Percentiles rank a stretch among this genome's conserved stretches.
These are phyloP conservation scores for Annulohypoxylon bovei DNA, from an alignment of 495 filamentous ascomycete species.

Conservation along the genomic window DNA sequence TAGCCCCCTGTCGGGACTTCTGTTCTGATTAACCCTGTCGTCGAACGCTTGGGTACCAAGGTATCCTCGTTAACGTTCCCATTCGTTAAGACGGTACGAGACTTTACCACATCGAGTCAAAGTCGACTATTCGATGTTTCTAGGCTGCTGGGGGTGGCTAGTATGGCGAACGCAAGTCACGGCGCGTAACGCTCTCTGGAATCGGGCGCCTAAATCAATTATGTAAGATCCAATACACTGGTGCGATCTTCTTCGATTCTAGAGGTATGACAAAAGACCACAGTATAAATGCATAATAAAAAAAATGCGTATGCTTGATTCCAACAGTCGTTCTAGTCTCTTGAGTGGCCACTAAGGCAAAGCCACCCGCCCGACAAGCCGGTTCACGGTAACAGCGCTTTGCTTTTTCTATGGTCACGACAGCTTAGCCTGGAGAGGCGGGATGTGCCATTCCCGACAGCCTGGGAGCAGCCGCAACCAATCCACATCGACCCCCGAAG, in stretches of 20 bases:
- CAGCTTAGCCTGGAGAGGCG: slow-evolving; percentile 1
- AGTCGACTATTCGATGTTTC: not conserved
- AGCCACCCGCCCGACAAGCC: slow-evolving; percentile 26
- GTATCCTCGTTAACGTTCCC: not conserved
- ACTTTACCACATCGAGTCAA: not conserved
- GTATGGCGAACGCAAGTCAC: not conserved
- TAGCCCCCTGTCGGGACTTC: slow-evolving; percentile 1
- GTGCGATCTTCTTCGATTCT: not conserved
- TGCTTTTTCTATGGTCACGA: not conserved
- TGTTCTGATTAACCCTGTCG: not conserved
- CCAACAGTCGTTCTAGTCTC: not conserved
- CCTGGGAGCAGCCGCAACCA: not conserved
- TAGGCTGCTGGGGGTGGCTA: too few species aligned
- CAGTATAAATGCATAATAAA: slow-evolving; percentile 12
- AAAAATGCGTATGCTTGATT: slow-evolving; percentile 10
- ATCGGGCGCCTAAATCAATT: slow-evolving; percentile 16
- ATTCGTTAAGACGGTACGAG: not conserved
- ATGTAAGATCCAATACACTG: slow-evolving; percentile 1
- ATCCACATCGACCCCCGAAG: not conserved
- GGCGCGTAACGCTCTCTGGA: slow-evolving; percentile 1
- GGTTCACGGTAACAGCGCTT: not conserved
- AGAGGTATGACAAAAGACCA: not conserved
- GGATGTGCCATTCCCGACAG: not conserved
- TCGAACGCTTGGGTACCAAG: not conserved
- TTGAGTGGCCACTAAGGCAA: slow-evolving; percentile 7